Base-by-base conservation (phyloP, 495 filamentous ascomycete genomes). In the Bathelium albidoporum region DNA sequence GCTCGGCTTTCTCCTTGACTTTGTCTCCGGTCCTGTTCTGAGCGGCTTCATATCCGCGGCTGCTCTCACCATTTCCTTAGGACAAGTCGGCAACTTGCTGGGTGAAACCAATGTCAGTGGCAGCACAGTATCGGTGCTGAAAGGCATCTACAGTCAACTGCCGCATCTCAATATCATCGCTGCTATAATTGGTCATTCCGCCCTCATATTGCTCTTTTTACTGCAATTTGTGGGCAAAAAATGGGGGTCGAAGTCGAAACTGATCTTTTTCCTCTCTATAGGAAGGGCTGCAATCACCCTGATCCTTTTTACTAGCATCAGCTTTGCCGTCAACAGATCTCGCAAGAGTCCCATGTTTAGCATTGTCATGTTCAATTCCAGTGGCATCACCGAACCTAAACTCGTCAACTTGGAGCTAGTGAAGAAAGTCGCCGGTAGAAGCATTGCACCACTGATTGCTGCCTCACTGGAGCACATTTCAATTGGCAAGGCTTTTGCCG, bases 1-100 rank as follows among this genome's bases (percentile, higher is more conserved):
- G 36, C 77, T 82, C 22, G 80, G 80, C 18, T 82, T 81, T 61
- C 69, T 82, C 14, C 75, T 82, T 45, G 77, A 82, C 58, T 81
- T 80, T 64, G 75, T 82, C 64, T 81, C 80, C 0, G 71, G 78
- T 9, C 80, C 79, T 26, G 73, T 81, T 41, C 74, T 82, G 3
- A 78, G 69, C 52, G 80, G 80, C 45, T 81, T 80, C 73, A 79
- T 82, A 64, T 78, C 77, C 0, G 80, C 78, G 2, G 77, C 76
- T 1, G 79, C 78, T 39, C 73, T 82, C 64, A 79, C 74, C 22
- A 81, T 80, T 68, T 76, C 76, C 2, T 70, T 80, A 63, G 75
- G 74, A 41, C 79, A 81, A 66, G 73, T 82, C 59, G 72, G 63
- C 32, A 74, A 73, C 4, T 71, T 82, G 4, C 72, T 82, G 16